These are phyloP conservation scores for Cinnamomum micranthum DNA, from an alignment of 164 flowering plant species.

Conservation along the genomic window DNA sequence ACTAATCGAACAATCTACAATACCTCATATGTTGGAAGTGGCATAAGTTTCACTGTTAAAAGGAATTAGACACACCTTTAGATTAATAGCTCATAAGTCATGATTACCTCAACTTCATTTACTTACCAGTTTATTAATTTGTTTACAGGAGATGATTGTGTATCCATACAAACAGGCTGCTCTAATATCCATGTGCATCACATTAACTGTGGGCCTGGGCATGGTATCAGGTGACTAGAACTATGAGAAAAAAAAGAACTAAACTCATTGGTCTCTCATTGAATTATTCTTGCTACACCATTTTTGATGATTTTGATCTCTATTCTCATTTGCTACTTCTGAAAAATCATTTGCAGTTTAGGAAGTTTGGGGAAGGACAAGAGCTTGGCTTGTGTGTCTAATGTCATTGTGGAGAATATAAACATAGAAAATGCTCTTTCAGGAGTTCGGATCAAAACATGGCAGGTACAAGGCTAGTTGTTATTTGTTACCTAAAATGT, in stretches of 20 bases:
- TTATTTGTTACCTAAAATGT: not conserved
- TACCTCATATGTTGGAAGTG: too few relatives aligned
- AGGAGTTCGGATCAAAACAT: conserved; percentile 70
- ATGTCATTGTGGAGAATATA: conserved; percentile 47
- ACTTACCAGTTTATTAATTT: not conserved
- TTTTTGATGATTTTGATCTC: not conserved
- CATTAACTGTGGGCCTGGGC: conserved; percentile 88
- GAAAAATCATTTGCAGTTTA: conserved; percentile 21
- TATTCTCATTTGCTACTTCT: not conserved
- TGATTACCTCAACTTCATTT: not conserved
- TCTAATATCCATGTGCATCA: conserved; percentile 62
- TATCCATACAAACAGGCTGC: conserved; percentile 87
- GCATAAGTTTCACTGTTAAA: too few relatives aligned
- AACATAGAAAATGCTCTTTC: conserved; percentile 38
- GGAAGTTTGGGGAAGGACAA: conserved; percentile 65
- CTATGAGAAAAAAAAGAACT: not conserved
- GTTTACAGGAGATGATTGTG: conserved; percentile 85
- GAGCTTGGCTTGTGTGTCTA: conserved; percentile 59
- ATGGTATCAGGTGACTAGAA: conserved; percentile 70
- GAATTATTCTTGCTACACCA: not conserved
- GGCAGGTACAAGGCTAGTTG: conserved; percentile 44
- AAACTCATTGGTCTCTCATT: not conserved
- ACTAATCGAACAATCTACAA: too few relatives aligned
- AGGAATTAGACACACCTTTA: too few relatives aligned
- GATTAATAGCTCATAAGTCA: too few relatives aligned